Conservation (phyloP, 345 rosid species). For the Boechera divaricarpa region DNA sequence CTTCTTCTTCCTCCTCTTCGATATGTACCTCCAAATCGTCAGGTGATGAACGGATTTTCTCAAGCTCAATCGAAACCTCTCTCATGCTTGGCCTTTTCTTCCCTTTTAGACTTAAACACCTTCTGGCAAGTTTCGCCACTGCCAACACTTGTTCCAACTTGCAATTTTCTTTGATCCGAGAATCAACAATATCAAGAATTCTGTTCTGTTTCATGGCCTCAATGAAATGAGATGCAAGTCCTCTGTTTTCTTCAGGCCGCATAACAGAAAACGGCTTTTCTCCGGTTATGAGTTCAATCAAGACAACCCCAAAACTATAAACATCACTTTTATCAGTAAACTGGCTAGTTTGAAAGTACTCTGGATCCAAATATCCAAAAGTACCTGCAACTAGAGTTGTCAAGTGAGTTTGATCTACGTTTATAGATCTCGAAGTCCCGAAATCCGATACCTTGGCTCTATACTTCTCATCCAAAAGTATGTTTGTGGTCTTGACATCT, state of each 20-base stretch:
- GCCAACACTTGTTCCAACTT: constrained; percentile 31
- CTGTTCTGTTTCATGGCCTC: constrained; percentile 37
- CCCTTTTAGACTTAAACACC: constrained; percentile 50
- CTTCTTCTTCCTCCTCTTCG: constrained; percentile 38
- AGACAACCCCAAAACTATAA: constrained; percentile 48
- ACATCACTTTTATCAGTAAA: constrained; percentile 48
- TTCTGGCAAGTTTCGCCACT: constrained; percentile 44
- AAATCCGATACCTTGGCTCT: constrained; percentile 58
- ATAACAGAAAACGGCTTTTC: constrained; percentile 41
- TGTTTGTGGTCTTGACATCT: constrained; percentile 54
- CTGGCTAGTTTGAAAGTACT: constrained; percentile 45
- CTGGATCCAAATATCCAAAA: constrained; percentile 46
- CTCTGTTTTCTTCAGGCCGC: constrained; percentile 42
- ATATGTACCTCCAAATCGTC: constrained; percentile 16
- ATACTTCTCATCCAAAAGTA: constrained; percentile 48
- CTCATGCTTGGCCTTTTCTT: constrained; percentile 54
- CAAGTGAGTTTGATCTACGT: constrained; percentile 50
- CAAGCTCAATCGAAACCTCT: constrained; percentile 46
- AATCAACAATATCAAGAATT: constrained; percentile 45
- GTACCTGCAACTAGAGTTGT: constrained; percentile 48
- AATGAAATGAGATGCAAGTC: constrained; percentile 44
- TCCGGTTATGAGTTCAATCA: constrained; percentile 56
- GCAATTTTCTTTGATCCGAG: constrained; percentile 23
- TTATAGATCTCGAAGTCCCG: constrained; percentile 56
- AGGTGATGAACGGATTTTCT: constrained; percentile 34